phyloP scores from a whole-genome alignment of 768 basidiomycete species.

The Amanita pallidorosea region DNA sequence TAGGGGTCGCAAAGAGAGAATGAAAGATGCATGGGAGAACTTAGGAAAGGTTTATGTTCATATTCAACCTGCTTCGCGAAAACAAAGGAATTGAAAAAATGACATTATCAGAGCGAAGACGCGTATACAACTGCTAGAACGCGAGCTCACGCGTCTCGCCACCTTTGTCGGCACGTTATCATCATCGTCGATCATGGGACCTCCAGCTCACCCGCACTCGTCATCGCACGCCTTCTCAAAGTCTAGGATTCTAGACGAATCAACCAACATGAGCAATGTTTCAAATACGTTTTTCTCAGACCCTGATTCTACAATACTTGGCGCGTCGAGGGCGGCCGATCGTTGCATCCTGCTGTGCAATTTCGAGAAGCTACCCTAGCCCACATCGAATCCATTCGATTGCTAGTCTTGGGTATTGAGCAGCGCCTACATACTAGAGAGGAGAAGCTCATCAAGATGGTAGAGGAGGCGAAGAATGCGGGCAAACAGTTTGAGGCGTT shows the following conservation, averaged over 20 bases:
- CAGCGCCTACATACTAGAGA: too few relatives aligned
- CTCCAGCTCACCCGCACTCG: conserved; percentile 1
- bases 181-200: conserved; percentile 2
- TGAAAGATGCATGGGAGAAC: conserved; percentile 76
- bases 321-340: background rate
- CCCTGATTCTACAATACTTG: conserved; percentile 1
- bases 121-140: conserved; percentile 72
- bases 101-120: conserved; percentile 34
- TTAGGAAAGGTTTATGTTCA: conserved; percentile 56
- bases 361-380: conserved; percentile 31
- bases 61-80: background rate
- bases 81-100: background rate
- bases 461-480: too few relatives aligned
- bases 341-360: conserved; percentile 6
- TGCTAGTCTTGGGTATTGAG: too few relatives aligned
- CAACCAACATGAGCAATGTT: background rate
- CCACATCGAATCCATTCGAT: too few relatives aligned
- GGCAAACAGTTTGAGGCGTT: too few relatives aligned
- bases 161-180: too few relatives aligned
- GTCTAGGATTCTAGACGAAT: background rate
- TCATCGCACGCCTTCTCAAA: background rate
- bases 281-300: conserved; percentile 5
- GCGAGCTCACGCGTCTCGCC: conserved; percentile 53
- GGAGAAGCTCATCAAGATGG: too few relatives aligned
- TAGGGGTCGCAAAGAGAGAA: conserved; percentile 79